Base-by-base conservation (phyloP, 495 filamentous ascomycete species). In the Entonaema liquescens region DNA sequence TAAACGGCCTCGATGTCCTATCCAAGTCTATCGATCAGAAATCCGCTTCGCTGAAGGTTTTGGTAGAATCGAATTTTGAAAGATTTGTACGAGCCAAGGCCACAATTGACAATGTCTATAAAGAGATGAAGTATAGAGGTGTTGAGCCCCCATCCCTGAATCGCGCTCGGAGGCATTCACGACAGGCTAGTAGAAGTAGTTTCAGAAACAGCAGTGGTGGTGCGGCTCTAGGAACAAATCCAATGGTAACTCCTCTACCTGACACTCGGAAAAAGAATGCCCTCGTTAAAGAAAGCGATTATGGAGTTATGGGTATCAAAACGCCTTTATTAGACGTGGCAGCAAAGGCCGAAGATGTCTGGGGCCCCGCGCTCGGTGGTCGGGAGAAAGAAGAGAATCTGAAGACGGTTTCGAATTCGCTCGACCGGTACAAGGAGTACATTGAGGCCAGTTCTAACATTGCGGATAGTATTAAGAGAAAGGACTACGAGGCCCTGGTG, bases 11-110 rank as follows among this genome's bases (percentile, higher is more conserved):
- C 9, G 89, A 95, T 38, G 87, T 90, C 52, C 86, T 99, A 3
- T 93, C 93, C 5, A 85, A 84, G 56, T 97, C 94, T 0, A 99
- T 99, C 71, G 95, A 98, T 72, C 92, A 98, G 76, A 99, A 99
- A 75, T 97, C 94, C 1, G 95, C 94, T 0, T 96, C 93, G 4
- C 81, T 99, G 36, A 99, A 99, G 77, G 91, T 96, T 1, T 85
- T 99, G 3, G 95, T 99, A 25, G 95, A 99, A 79, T 93, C 91
- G 29, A 98, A 99, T 74, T 99, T 99, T 74, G 96, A 99, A 80
- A 90, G 94, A 33, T 99, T 99, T 79, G 95, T 99, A 33, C 89
- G 91, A 11, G 95, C 96, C 6, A 99, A 99, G 77, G 91, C 93
- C 3, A 98, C 94, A 6, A 98, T 99, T 68, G 95, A 99, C 80